Evolutionary conservation across 2,329 filamentous ascomycete species (phyloP), one percentile per base, ranked within the genome.

Genomic region (Penicillium sp.): DNA sequence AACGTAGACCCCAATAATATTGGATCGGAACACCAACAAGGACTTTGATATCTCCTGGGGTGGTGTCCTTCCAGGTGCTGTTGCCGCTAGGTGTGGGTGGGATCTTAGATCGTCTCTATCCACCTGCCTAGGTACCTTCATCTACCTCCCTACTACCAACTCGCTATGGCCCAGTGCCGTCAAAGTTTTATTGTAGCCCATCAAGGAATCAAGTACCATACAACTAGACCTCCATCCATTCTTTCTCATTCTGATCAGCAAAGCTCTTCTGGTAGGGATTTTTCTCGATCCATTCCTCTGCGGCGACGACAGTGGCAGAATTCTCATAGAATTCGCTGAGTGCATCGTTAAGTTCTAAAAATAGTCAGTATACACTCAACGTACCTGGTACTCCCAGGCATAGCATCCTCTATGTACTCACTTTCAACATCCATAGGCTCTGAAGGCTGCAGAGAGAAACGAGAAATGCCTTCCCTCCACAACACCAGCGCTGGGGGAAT

Each of bases 291-390:
- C 47, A 50, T 40, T 50, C 47, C 22, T 50, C 29, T 16, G 47
- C 47, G 2, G 29, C 41, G 11, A 50, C 4, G 2, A 35, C 8
- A 10, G 30, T 46, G 1, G 41, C 47, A 3, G 41, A 46, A 3
- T 33, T 40, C 30, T 50, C 47, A 8, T 50, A 50, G 18, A 50
- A 50, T n/a, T 50, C 41, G 29, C 41, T 50, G 4, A 50, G 36
- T 6, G 27, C 14, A 0, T 40, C 41, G 9, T 50, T 50, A 7
- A 50, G 41, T 6, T 46, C 47, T 50, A 11, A n/a, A 14, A 10
- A 40, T 18, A 2, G 11, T 50, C 7, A 50, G n/a, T 35, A 27
- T 6, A 12, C 5, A n/a, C 9, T 3, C 3, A 10, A 5, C 12
- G 3, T n/a, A n/a, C n/a, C n/a, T n/a, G n/a, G n/a, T n/a, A n/a